Evolutionary conservation across 164 flowering plant species (phyloP), one percentile per base, ranked within the genome.

Genomic region (Hamamelis virginiana): DNA sequence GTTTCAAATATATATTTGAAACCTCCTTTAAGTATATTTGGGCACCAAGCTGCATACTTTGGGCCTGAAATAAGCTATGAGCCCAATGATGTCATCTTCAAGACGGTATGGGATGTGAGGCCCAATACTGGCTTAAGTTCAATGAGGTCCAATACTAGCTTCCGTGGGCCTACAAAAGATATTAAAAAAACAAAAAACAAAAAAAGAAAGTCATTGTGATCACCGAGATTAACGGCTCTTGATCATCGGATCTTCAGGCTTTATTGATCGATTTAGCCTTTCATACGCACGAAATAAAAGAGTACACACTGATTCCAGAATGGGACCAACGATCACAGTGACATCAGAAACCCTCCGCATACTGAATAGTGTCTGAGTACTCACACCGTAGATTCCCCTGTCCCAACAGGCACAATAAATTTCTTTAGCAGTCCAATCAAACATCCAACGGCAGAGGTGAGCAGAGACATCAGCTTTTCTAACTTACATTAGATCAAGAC

Each of bases 341-440:
- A 33, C n/a, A 33, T 33, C 2, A 33, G 58, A 9, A 55, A 55
- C 9, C n/a, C n/a, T n/a, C n/a, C n/a, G n/a, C n/a, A n/a, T n/a
- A n/a, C n/a, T n/a, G 26, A 46, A 26, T 1, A 11, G 21, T 33
- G 47, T 48, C 55, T 9, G 58, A 65, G 67, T 28, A 52, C 1
- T 19, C 46, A 38, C 68, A 38, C 68, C 8, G 45, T 65, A 52
- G 57, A 65, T 27, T 52, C 48, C 68, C 41, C 67, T 9, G 4
- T 19, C 21, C 44, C 18, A 50, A 46, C 8, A 50, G 28, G 6
- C 52, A 13, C 50, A 10, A 28, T 62, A 48, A 56, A 64, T 47
- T n/a, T 9, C 25, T 26, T 43, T 16, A 10, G 46, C 59, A n/a
- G 59, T 33, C 59, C 68, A 10, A 52, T 65, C 59, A 28, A n/a